Conservation (phyloP, 1,139 yeast genomes). For the Tardiomyces depauwii region DNA sequence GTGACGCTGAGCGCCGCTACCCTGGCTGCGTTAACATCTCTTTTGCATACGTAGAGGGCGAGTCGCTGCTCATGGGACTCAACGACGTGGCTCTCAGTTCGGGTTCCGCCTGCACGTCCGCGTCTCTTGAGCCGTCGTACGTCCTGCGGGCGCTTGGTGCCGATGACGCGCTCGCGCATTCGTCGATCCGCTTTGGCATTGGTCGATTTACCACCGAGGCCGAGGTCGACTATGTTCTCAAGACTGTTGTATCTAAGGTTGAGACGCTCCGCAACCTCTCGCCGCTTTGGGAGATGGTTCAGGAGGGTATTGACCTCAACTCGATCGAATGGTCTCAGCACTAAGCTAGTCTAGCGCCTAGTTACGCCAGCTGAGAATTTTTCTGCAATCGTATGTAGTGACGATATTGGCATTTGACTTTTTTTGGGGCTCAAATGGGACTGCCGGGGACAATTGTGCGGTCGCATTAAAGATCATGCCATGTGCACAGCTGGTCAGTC, state of each 20-base stretch:
- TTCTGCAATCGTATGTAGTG: background rate
- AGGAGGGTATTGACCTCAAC: slow-evolving; percentile 91
- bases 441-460: too few species aligned
- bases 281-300: slow-evolving; percentile 99
- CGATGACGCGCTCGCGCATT: slow-evolving; percentile 96
- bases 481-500: too few species aligned
- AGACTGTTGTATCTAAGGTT: slow-evolving; percentile 82
- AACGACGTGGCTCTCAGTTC: slow-evolving; percentile 93
- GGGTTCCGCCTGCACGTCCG: slow-evolving; percentile 99
- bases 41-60: slow-evolving; percentile 97
- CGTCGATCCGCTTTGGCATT: slow-evolving; percentile 92
- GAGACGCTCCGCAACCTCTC: slow-evolving; percentile 84
- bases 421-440: too few species aligned
- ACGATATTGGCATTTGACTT: background rate
- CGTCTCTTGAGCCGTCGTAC: slow-evolving; percentile 94
- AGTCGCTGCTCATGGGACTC: slow-evolving; percentile 91
- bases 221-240: slow-evolving; percentile 85
- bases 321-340: slow-evolving; percentile 98
- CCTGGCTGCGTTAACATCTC: slow-evolving; percentile 95
- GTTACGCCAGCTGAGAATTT: background rate
- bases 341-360: slow-evolving; percentile 23
- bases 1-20: slow-evolving; percentile 61
- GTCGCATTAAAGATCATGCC: too few species aligned
- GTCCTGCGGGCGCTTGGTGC: slow-evolving; percentile 96
- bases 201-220: slow-evolving; percentile 96